Evolutionary conservation across 495 filamentous ascomycete genomes (phyloP).

Genomic region (Hypoxylon trugodes): DNA sequence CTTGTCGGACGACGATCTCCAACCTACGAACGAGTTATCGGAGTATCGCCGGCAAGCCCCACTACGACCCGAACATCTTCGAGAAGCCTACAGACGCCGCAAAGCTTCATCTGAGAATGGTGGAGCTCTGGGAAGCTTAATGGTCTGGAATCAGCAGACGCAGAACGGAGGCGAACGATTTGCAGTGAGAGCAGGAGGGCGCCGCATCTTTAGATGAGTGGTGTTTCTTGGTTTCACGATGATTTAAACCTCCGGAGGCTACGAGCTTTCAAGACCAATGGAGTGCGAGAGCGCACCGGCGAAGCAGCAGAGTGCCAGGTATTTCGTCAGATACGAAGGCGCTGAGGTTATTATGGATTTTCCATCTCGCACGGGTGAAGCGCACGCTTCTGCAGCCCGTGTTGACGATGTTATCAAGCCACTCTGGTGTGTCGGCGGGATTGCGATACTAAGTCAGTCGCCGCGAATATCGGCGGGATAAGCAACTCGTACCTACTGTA

Average conservation of each 20-base stretch:
- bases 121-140: constrained; percentile 76
- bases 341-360: no score
- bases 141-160: constrained; percentile 68
- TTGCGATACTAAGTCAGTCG: no score
- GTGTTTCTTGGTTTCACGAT: background rate
- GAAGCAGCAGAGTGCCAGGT: background rate
- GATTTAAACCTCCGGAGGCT: background rate
- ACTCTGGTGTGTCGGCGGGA: no score
- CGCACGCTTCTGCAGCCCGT: no score
- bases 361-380: no score
- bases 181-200: constrained; percentile 68
- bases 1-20: constrained; percentile 43
- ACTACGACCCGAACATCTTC: constrained; percentile 80
- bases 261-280: background rate
- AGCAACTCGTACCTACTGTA: no score
- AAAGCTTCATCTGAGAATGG: constrained; percentile 70
- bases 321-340: background rate
- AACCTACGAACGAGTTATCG: constrained; percentile 39
- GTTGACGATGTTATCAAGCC: no score
- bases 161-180: constrained; percentile 69
- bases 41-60: constrained; percentile 67
- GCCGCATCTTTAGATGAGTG: constrained; percentile 68
- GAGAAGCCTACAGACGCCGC: constrained; percentile 79
- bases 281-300: background rate
- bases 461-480: no score